Base-by-base conservation (phyloP, 345 rosid genomes). In the Melaleuca quinquenervia region DNA sequence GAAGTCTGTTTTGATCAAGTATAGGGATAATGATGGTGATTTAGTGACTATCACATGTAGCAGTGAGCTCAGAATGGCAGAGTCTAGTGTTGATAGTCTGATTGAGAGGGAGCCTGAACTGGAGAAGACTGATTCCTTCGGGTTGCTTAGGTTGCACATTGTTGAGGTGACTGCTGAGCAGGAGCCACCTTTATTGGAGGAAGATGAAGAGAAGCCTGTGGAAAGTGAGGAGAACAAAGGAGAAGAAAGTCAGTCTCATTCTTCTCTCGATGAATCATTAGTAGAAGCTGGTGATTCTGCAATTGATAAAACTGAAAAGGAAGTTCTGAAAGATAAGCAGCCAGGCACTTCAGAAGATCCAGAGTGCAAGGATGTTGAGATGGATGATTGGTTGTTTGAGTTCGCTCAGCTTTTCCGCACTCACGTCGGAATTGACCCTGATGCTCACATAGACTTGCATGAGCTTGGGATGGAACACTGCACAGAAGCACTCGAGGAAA, bases 401-500 rank as follows among this genome's bases (percentile, higher is more conserved):
- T 97, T 97, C 90, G 98, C 99, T 53, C 98, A 96, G 89, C 94
- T 97, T 48, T 97, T 97, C 92, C 94, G 98, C 58, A 91, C 95
- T 83, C 96, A 95, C 85, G 94, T 95, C 11, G 98, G 99, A 21
- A 94, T 97, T 83, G 99, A 97, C 89, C 96, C 99, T 1, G 98
- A 97, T 91, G 98, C 96, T 89, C 99, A 97, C 89, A 84, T 97
- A 27, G 99, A 96, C 82, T 91, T 96, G 90, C 98, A 97, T 84
- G 99, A 97, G 90, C 92, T 97, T 27, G 99, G 99, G 53, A 97
- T 97, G 99, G 99, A 97, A 91, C 94, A 94, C n/a, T 96, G 98
- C 88, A 91, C 99, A 1, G 98, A 97, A 92, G 98, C 99, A 8
- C 91, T 97, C 9, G 99, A 97, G 91, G 99, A 97, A 91, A 92